phyloP scores from a whole-genome alignment of 257 asterid genomes.

The Salvia rosmarinus region DNA sequence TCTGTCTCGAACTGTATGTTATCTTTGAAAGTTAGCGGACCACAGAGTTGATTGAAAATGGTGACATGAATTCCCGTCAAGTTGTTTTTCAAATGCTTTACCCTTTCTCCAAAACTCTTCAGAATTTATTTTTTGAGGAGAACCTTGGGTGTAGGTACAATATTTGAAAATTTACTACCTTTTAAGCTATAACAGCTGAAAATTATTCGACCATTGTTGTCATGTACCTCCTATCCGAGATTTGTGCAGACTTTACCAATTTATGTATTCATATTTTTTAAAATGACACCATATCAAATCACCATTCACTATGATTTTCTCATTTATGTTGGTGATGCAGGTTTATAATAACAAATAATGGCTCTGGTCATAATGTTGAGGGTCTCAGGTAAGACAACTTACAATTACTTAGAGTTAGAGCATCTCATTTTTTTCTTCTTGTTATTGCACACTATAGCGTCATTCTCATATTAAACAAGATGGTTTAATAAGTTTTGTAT shows the following conservation, averaged over 20 bases:
- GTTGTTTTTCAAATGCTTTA: not conserved
- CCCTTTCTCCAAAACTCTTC: not conserved
- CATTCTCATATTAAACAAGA: not conserved
- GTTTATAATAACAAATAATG: slow-evolving; percentile 85
- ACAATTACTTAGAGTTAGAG: not conserved
- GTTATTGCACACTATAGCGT: not conserved
- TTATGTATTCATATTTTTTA: too few relatives aligned
- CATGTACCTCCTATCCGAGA: not conserved
- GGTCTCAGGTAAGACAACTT: slow-evolving; percentile 68
- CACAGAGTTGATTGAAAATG: not conserved
- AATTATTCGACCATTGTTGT: not conserved
- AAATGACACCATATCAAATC: not conserved
- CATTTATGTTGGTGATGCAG: slow-evolving; percentile 44
- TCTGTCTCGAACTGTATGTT: not conserved
- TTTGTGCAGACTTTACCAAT: not conserved
- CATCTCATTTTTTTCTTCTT: slow-evolving; percentile 1
- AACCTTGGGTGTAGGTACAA: not conserved
- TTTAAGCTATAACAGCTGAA: not conserved
- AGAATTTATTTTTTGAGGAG: not conserved
- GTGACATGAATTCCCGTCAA: not conserved
- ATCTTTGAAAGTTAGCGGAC: not conserved
- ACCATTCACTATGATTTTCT: not conserved
- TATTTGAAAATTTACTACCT: not conserved
- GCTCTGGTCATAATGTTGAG: slow-evolving; percentile 76
- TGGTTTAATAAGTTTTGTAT: not conserved